Evolutionary conservation across 306 rosid species (phyloP), one percentile per base, ranked within the genome.

Genomic region (Rosa lucieae): DNA sequence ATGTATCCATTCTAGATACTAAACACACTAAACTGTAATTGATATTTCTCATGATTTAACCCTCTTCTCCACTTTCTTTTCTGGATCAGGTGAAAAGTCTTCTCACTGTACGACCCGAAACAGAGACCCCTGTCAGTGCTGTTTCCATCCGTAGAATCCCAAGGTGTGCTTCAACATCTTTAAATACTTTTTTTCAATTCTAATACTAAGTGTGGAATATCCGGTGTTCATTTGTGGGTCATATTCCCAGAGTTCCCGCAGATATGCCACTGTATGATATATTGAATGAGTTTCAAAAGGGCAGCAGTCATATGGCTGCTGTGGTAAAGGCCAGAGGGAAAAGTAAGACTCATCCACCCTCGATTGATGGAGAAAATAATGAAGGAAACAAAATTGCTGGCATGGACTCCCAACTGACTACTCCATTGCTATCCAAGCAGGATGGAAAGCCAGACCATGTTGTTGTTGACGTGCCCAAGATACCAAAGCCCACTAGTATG

Each of bases 231-330:
- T 73, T 37, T 82, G 81, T 76, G 78, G 69, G 72, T 66, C 77
- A 13, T 75, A 73, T 86, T 29, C 84, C 32, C 90, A 96, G 99
- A 78, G 99, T 93, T 82, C 99, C 99, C 61, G 86, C 97, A 46
- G 97, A 96, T 86, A 93, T 96, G 98, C 98, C 99, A 72, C 93
- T 96, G 32, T 93, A 96, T 72, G 99, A 96, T 82, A 93, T 96
- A 84, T 84, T 96, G 81, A 96, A 96, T 79, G 98, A 96, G 85
- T 96, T 96, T 84, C 99, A 96, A 76, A 96, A 96, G 77, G 99
- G 99, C 5, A 90, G 97, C 79, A 96, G 99, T 83, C 99, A 96
- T 80, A 93, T 96, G 99, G 99, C 99, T 68, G 98, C 98, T 81
- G 96, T 96, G 78, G 98, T 93, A 77, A 96, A 83, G 83, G 81